These are phyloP conservation scores for Pseudogymnoascus sp. DNA, from an alignment of 2,329 filamentous ascomycete genomes.

Conservation along the genomic window DNA sequence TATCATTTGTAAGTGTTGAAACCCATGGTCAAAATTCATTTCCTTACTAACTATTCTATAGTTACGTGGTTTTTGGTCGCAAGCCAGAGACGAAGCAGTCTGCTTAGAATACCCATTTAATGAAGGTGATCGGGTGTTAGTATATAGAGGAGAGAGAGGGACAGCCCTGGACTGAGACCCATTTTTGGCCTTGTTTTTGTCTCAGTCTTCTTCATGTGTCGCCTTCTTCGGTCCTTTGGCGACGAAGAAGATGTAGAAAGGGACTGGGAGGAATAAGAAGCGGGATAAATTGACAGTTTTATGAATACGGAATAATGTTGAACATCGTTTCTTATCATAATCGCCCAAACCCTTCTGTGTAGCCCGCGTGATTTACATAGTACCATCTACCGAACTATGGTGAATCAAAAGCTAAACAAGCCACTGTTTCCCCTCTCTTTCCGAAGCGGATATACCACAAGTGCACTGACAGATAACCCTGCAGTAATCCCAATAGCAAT, in stretches of 20 bases:
- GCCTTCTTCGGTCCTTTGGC: neutral
- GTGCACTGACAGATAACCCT: conserved; percentile 33
- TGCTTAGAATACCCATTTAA: neutral
- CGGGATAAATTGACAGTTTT: neutral
- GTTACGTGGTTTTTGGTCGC: neutral
- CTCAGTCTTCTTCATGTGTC: neutral
- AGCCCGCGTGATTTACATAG: no score
- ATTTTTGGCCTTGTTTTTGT: neutral
- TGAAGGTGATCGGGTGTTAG: neutral
- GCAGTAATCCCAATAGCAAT: conserved; percentile 36
- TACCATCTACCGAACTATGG: no score
- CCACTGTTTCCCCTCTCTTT: no score
- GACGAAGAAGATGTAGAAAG: neutral
- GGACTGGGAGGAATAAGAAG: neutral
- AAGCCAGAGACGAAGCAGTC: neutral
- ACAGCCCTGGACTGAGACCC: neutral
- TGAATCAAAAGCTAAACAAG: no score
- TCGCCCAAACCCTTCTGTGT: no score
- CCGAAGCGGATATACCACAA: conserved; percentile 33
- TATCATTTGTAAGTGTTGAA: neutral
- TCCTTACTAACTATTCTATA: neutral
- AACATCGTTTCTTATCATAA: conserved; percentile 31
- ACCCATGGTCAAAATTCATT: neutral
- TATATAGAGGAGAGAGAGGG: neutral
- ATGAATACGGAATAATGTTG: neutral